Evolutionary conservation across 352 stramenopile species (phyloP).

Genomic region (Phytophthora pseudosyringae): DNA sequence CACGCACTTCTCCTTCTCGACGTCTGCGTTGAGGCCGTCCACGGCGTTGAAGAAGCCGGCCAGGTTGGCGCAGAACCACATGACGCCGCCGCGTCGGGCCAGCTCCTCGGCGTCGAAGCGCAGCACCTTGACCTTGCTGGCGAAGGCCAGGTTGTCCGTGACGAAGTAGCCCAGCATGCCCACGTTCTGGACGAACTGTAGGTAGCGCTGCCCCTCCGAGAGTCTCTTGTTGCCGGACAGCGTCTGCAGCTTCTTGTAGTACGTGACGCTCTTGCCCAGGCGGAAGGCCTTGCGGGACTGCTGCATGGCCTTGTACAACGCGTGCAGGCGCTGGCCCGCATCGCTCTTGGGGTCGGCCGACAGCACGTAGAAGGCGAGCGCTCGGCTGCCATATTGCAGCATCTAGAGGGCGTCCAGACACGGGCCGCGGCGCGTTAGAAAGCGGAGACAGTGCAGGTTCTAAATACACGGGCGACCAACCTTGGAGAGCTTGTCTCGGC

Average conservation of each 20-base stretch:
- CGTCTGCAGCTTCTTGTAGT: conserved; percentile 78
- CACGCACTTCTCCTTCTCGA: conserved; percentile 85
- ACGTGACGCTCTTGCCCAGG: conserved; percentile 84
- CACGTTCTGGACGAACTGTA: conserved; percentile 82
- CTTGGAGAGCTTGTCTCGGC: conserved; percentile 90
- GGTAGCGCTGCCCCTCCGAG: conserved; percentile 53
- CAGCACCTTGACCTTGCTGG: conserved; percentile 79
- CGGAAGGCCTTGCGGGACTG: conserved; percentile 86
- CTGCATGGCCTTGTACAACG: conserved; percentile 85
- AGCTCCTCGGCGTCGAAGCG: conserved; percentile 71
- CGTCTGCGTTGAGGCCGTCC: conserved; percentile 73
- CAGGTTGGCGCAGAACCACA: conserved; percentile 89
- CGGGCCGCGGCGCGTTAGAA: conserved; percentile 20
- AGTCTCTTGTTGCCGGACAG: conserved; percentile 65
- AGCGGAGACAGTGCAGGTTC: not conserved
- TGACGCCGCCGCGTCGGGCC: conserved; percentile 65
- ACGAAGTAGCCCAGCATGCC: conserved; percentile 89
- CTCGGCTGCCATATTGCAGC: conserved; percentile 86
- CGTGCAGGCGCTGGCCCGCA: conserved; percentile 70
- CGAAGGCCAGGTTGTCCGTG: conserved; percentile 89
- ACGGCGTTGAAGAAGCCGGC: conserved; percentile 78
- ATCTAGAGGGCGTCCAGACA: conserved; percentile 36
- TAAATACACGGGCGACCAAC: conserved; percentile 24
- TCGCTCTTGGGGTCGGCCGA: conserved; percentile 84
- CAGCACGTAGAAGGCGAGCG: conserved; percentile 80